Evolutionary conservation across 176 grass and related monocot species (phyloP).

Genomic region (Paspalum notatum): DNA sequence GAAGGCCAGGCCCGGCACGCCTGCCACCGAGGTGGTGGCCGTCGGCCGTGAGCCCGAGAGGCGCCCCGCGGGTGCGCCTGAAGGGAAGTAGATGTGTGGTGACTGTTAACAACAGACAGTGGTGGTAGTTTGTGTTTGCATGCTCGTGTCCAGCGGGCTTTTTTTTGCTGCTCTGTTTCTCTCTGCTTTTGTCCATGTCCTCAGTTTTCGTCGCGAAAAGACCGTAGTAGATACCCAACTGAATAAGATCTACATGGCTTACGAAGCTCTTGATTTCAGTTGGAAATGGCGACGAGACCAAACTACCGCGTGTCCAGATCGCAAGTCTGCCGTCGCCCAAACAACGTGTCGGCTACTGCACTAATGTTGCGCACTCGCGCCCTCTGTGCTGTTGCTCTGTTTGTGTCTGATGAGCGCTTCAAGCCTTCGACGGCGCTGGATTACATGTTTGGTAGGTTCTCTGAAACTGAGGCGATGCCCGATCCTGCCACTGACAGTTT

Average conservation of each 20-base stretch:
- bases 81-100: conserved; percentile 23
- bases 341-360: too few species aligned
- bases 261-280: not conserved
- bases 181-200: not conserved
- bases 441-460: not conserved
- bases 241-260: not conserved
- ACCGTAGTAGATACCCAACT: not conserved
- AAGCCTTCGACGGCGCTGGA: too few species aligned
- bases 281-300: not conserved
- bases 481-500: not conserved
- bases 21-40: conserved; percentile 62
- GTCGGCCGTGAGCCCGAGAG: conserved; percentile 21
- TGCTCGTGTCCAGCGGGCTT: too few species aligned
- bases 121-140: not conserved
- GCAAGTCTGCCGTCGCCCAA: too few species aligned
- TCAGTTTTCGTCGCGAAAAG: not conserved
- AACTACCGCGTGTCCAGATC: too few species aligned
- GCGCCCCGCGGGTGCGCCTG: not conserved
- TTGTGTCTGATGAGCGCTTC: not conserved
- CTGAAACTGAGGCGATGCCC: not conserved
- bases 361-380: too few species aligned
- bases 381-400: not conserved
- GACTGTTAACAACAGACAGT: not conserved
- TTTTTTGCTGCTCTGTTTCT: not conserved
- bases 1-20: conserved; percentile 70